phyloP scores from a whole-genome alignment of 257 asterid genomes.

The Nicotiana tomentosiformis region DNA sequence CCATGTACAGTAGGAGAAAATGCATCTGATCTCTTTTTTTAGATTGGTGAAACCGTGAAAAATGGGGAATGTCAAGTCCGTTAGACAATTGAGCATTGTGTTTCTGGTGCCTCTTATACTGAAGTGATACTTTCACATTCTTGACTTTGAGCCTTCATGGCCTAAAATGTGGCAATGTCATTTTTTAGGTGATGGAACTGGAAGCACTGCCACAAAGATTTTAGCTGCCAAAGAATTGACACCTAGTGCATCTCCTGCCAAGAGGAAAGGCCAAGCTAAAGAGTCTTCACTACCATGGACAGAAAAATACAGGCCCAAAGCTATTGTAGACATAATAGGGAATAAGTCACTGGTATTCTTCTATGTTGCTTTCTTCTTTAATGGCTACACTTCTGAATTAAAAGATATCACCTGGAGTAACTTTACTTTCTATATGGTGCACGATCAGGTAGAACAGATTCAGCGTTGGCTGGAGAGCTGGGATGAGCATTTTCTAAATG shows the following conservation, averaged over 20 bases:
- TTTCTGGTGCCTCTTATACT: background rate
- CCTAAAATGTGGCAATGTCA: background rate
- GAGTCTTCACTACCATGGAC: constrained; percentile 69
- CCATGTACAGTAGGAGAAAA: background rate
- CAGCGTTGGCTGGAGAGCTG: constrained; percentile 86
- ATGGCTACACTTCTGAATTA: background rate
- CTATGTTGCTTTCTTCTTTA: constrained; percentile 15
- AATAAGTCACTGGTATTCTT: constrained; percentile 79
- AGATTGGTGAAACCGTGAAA: background rate
- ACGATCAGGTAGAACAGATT: constrained; percentile 87
- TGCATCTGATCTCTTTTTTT: background rate
- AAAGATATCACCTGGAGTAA: background rate
- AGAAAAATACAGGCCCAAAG: constrained; percentile 82
- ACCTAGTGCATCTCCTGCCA: constrained; percentile 31
- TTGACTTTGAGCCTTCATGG: background rate
- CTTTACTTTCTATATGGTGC: constrained; percentile 4
- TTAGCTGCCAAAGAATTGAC: constrained; percentile 37
- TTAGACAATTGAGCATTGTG: background rate
- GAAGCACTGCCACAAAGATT: constrained; percentile 17
- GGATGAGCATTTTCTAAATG: constrained; percentile 66
- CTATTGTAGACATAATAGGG: constrained; percentile 74
- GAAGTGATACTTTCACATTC: background rate
- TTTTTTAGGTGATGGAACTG: constrained; percentile 7
- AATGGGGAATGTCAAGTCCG: background rate
- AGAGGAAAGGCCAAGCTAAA: constrained; percentile 36